These are phyloP conservation scores for Chloranthus sessilifolius DNA, from an alignment of 164 flowering plant genomes.

Conservation along the genomic window DNA sequence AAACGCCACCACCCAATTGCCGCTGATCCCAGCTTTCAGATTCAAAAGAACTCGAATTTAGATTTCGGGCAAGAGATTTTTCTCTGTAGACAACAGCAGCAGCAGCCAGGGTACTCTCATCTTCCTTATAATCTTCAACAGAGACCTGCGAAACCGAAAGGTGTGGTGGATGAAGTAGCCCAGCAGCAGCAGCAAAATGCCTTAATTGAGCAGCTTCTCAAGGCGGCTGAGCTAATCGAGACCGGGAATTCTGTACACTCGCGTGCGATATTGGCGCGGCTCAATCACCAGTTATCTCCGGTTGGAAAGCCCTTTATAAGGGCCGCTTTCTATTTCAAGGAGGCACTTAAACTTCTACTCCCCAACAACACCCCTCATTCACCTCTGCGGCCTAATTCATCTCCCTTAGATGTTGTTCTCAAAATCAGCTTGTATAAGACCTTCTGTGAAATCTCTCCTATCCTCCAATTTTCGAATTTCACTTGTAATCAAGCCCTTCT, in stretches of 20 bases:
- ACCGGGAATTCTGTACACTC: slow-evolving; percentile 77
- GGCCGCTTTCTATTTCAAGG: slow-evolving; percentile 86
- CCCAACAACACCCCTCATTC: slow-evolving; percentile 24
- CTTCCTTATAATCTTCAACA: slow-evolving; percentile 36
- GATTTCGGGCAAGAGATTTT: slow-evolving; percentile 45
- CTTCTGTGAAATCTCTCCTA: slow-evolving; percentile 70
- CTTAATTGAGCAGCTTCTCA: slow-evolving; percentile 57
- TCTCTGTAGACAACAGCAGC: slow-evolving; percentile 26
- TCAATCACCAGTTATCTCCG: slow-evolving; percentile 99
- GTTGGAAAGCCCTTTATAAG: slow-evolving; percentile 67
- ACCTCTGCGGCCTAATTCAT: slow-evolving; percentile 19
- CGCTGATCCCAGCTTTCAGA: slow-evolving; percentile 23
- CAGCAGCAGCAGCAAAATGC: slow-evolving; percentile 45
- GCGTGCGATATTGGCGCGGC: slow-evolving; percentile 99
- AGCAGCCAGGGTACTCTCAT: slow-evolving; percentile 25
- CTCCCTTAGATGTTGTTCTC: slow-evolving; percentile 46
- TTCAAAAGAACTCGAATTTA: slow-evolving; percentile 24
- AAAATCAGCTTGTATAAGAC: slow-evolving; percentile 69
- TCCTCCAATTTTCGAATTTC: slow-evolving; percentile 64
- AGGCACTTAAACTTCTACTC: slow-evolving; percentile 60
- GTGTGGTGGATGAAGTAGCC: slow-evolving; percentile 29
- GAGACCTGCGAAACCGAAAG: slow-evolving; percentile 32
- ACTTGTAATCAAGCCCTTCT: slow-evolving; percentile 78
- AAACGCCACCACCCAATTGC: slow-evolving; percentile 44
- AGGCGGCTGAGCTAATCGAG: slow-evolving; percentile 88